These are phyloP conservation scores for Penicillium subrubescens DNA, from an alignment of 495 filamentous ascomycete genomes.

Conservation along the genomic window DNA sequence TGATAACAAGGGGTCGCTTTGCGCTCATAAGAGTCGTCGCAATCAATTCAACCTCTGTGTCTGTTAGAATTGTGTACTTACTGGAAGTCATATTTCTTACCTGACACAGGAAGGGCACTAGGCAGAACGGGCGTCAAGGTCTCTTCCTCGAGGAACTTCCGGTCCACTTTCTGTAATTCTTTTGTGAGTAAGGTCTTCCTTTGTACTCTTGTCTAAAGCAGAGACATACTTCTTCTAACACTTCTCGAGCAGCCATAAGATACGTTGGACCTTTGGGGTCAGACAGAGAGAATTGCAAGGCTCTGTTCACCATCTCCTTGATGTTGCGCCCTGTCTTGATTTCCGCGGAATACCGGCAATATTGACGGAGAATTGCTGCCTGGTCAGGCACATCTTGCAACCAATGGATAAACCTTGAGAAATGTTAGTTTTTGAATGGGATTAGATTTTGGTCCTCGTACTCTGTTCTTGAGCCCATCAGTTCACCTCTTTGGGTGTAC, in stretches of 20 bases:
- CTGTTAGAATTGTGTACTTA: background rate
- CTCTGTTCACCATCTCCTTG: slow-evolving; percentile 89
- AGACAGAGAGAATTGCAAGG: slow-evolving; percentile 76
- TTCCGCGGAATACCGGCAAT: slow-evolving; percentile 84
- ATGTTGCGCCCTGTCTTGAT: slow-evolving; percentile 86
- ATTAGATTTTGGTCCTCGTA: slow-evolving; percentile 41
- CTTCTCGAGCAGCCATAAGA: slow-evolving; percentile 75
- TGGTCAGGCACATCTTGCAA: slow-evolving; percentile 93
- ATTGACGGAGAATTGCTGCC: slow-evolving; percentile 81
- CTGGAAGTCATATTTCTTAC: slow-evolving; percentile 13
- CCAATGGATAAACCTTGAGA: slow-evolving; percentile 69
- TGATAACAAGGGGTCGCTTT: slow-evolving; percentile 72
- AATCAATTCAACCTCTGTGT: slow-evolving; percentile 56
- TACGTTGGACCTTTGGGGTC: slow-evolving; percentile 84
- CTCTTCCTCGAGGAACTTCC: slow-evolving; percentile 55
- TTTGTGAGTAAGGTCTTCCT: background rate
- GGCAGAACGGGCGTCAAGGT: slow-evolving; percentile 72
- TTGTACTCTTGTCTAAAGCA: slow-evolving; percentile 28
- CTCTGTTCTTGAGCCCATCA: slow-evolving; percentile 81
- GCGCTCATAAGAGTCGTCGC: slow-evolving; percentile 67
- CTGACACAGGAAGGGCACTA: slow-evolving; percentile 65
- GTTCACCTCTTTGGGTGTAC: slow-evolving; percentile 82
- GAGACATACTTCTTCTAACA: slow-evolving; percentile 82
- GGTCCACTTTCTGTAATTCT: slow-evolving; percentile 44
- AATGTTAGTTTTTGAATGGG: background rate